Evolutionary conservation across 2,329 filamentous ascomycete genomes (phyloP).

Genomic region (Fusarium haematococcum): DNA sequence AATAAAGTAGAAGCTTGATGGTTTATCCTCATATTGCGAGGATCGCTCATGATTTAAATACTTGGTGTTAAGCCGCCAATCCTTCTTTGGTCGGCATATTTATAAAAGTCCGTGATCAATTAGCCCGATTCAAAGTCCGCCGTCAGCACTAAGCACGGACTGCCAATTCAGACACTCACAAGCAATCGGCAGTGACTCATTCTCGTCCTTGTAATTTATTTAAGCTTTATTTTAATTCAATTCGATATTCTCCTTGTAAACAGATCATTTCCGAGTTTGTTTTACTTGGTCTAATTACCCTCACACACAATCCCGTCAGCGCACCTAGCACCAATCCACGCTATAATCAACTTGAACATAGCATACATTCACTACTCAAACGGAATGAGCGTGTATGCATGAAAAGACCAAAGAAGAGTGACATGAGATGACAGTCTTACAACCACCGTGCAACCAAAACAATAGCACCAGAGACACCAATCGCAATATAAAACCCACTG

Average conservation of each 20-base stretch:
- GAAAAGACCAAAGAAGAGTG: neutral
- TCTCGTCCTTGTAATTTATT: neutral
- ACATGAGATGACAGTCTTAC: neutral
- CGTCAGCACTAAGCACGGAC: neutral
- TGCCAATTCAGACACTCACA: neutral
- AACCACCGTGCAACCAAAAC: neutral
- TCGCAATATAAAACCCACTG: neutral
- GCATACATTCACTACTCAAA: neutral
- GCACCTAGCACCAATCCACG: neutral
- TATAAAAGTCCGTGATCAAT: neutral
- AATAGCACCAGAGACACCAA: neutral
- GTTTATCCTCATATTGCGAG: neutral
- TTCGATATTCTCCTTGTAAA: neutral
- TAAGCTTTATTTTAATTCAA: neutral
- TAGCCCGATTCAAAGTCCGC: neutral
- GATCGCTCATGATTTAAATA: neutral
- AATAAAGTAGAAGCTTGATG: neutral
- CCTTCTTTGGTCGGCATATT: neutral
- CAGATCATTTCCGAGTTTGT: neutral
- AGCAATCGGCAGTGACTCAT: neutral
- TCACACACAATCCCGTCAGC: neutral
- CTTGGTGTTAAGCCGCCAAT: neutral
- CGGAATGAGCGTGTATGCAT: neutral
- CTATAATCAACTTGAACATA: neutral
- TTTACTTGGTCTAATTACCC: neutral